Evolutionary conservation across 2,329 filamentous ascomycete species (phyloP), one percentile per base, ranked within the genome.

Genomic region (Xylariaceae sp.): DNA sequence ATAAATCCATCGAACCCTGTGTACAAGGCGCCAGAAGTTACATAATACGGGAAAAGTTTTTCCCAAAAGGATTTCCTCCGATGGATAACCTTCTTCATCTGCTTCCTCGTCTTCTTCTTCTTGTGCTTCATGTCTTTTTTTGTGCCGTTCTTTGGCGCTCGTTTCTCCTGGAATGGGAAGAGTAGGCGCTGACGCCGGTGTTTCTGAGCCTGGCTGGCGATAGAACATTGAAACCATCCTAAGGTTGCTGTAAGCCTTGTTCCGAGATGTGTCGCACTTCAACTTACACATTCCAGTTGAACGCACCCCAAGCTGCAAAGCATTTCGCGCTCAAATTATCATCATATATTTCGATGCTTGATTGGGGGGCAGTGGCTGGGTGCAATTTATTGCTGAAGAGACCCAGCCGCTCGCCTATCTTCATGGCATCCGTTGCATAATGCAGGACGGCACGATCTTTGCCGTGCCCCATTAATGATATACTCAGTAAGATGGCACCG

Each of bases 211-310:
- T 1, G 74, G 71, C 14, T 74, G 71, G 6, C 71, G 69, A 31
- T 74, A 71, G 49, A 72, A 75, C 1, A 70, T 53, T 1, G 67
- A 70, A 23, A 71, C 54, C 21, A 73, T 58, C 9, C 73, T 75
- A 9, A 16, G 12, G 37, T 47, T 9, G 1, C 34, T 9, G n/a
- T 53, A 61, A 57, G 24, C 14, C 2, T 26, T 12, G 21, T 21
- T 6, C 14, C 5, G 4, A 17, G 6, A 21, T 14, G 16, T 33
- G 14, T 57, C 6, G 8, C 23, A 6, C 6, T 28, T 23, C 2
- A 24, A 58, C 74, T 67, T 57, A 75, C 75, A 73, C 65, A 52
- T 69, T 71, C 73, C 72, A 77, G 52, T 75, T 76, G 44, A 77
- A 77, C 3, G 65, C 57, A 1, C 72, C 71, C 72, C 72, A 74